Conservation (phyloP, 1,139 yeast genomes). For the Geotrichum citri-aurantii region DNA sequence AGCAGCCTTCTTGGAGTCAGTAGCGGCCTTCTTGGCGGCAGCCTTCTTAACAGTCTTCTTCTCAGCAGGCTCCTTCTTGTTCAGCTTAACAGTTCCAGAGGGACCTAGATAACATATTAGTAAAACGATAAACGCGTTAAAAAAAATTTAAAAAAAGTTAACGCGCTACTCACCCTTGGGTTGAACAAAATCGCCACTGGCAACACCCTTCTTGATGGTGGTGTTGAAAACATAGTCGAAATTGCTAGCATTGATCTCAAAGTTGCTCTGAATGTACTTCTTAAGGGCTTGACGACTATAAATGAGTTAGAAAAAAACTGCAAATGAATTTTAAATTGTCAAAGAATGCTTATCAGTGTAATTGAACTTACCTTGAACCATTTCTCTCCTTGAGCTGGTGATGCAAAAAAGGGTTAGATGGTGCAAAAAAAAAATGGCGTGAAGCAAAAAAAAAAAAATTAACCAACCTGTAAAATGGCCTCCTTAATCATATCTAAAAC, state of each 20-base stretch:
- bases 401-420: not conserved
- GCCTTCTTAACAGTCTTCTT: conserved; percentile 28
- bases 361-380: conserved; percentile 57
- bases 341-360: conserved; percentile 30
- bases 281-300: conserved; percentile 65
- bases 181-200: conserved; percentile 67
- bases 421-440: conserved; percentile 1
- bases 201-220: conserved; percentile 79
- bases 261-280: conserved; percentile 62
- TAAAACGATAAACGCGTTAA: conserved; percentile 2
- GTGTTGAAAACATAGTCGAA: conserved; percentile 73
- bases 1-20: conserved; percentile 44
- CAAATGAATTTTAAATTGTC: conserved; percentile 23
- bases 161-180: conserved; percentile 60
- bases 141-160: not conserved
- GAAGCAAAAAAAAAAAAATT: not conserved
- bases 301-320: conserved; percentile 3
- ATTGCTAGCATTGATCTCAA: conserved; percentile 48
- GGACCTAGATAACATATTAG: conserved; percentile 33
- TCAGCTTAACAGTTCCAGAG: conserved; percentile 64
- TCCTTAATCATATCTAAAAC: conserved; percentile 66
- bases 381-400: conserved; percentile 63
- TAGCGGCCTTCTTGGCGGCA: conserved; percentile 22
- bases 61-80: conserved; percentile 38
- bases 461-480: conserved; percentile 49